These are phyloP conservation scores for Cercospora sp. DNA, from an alignment of 2,329 filamentous ascomycete genomes.

Conservation along the genomic window DNA sequence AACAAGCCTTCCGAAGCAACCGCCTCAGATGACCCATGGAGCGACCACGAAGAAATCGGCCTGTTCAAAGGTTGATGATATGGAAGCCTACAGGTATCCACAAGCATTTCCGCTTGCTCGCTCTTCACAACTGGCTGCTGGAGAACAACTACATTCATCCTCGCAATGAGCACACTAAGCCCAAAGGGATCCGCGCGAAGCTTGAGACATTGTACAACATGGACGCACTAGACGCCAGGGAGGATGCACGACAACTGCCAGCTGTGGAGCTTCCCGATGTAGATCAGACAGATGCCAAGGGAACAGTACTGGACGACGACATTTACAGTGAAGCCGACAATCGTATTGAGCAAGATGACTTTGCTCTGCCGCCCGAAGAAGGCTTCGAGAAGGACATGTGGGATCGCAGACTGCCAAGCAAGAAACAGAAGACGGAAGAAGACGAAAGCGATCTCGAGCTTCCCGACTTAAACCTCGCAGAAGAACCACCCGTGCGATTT, in stretches of 20 bases:
- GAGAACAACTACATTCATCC: constrained; percentile 40
- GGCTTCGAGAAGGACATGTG: constrained; percentile 48
- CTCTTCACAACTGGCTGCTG: constrained; percentile 55
- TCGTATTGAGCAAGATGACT: constrained; percentile 44
- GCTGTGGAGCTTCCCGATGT: constrained; percentile 45
- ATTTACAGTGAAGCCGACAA: constrained; percentile 41
- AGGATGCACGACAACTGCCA: constrained; percentile 59
- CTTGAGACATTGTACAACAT: constrained; percentile 82
- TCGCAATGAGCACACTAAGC: constrained; percentile 67
- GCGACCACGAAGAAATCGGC: constrained; percentile 89
- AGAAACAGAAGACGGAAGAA: constrained; percentile 22
- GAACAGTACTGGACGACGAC: constrained; percentile 39
- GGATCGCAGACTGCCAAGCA: constrained; percentile 39
- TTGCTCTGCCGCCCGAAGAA: constrained; percentile 45
- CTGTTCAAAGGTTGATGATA: constrained; percentile 87
- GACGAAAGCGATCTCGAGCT: constrained; percentile 31
- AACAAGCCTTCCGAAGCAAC: constrained; percentile 1
- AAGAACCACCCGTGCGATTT: constrained; percentile 38
- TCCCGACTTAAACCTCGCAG: constrained; percentile 37
- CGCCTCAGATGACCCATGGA: constrained; percentile 71
- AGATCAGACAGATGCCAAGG: constrained; percentile 41
- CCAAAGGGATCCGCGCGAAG: constrained; percentile 90
- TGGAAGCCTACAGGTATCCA: constrained; percentile 98
- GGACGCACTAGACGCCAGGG: constrained; percentile 80
- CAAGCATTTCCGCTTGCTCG: constrained; percentile 89